Evolutionary conservation across 225 moss, liverwort and hornwort genomes (phyloP).

Genomic region (Physcomitrium patens): DNA sequence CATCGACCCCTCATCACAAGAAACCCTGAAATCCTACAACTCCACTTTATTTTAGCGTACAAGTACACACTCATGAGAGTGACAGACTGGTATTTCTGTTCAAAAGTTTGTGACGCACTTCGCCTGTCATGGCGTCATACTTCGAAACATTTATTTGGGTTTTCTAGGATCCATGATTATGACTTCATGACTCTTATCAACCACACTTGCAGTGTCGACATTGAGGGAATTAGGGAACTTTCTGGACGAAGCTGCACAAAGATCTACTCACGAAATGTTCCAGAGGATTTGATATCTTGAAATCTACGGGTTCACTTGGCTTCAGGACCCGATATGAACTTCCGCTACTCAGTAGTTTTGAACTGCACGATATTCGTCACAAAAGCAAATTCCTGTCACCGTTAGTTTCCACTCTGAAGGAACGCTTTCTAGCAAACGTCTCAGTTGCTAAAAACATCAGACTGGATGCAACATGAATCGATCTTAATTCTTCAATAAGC

Average conservation of each 20-base stretch:
- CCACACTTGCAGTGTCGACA: not conserved
- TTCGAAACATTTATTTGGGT: not conserved
- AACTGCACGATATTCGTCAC: no score
- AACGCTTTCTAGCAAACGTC: no score
- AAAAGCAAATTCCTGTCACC: no score
- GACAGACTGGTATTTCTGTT: constrained; percentile 31
- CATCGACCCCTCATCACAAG: constrained; percentile 27
- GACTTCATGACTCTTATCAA: not conserved
- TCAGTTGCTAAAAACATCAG: no score
- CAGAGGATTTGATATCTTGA: not conserved
- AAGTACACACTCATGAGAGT: constrained; percentile 15
- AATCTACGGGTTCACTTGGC: no score
- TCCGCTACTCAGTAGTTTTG: no score
- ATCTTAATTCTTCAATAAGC: no score
- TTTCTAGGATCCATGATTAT: not conserved
- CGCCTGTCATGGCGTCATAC: not conserved
- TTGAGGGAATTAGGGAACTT: not conserved
- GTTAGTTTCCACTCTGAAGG: no score
- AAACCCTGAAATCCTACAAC: constrained; percentile 28
- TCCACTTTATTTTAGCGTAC: constrained; percentile 28
- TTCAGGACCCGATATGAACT: no score
- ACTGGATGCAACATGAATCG: no score
- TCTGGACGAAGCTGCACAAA: not conserved
- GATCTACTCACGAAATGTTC: not conserved
- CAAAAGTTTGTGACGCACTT: constrained; percentile 13